Evolutionary conservation across 139 green algal genomes (phyloP).

Genomic region (Coccomyxa sp.): DNA sequence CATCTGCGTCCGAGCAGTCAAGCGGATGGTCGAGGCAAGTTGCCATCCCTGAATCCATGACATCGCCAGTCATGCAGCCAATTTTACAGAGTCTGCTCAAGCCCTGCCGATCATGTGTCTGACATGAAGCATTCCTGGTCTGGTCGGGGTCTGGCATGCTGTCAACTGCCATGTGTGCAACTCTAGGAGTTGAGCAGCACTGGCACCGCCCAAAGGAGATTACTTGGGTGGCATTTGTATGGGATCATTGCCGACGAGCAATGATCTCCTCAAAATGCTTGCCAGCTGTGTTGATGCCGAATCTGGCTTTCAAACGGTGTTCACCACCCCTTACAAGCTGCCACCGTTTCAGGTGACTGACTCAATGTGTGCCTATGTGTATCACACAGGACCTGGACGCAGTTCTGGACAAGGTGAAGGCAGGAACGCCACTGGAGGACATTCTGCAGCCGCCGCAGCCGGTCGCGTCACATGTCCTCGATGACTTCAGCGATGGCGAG

Average conservation of each 20-base stretch:
- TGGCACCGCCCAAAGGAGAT: background rate
- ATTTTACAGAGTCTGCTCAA: background rate
- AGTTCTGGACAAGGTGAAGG: background rate
- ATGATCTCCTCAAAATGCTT: too few relatives aligned
- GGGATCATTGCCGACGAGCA: too few relatives aligned
- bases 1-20: slow-evolving; percentile 12
- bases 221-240: background rate
- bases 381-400: background rate
- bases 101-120: background rate
- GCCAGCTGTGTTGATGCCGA: too few relatives aligned
- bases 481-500: background rate
- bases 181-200: background rate
- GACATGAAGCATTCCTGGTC: background rate
- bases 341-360: background rate
- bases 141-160: too few relatives aligned
- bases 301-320: too few relatives aligned
- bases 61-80: background rate
- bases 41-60: background rate
- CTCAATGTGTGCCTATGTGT: background rate
- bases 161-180: too few relatives aligned
- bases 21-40: slow-evolving; percentile 19
- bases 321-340: background rate
- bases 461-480: background rate
- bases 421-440: background rate
- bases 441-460: background rate